phyloP scores from a whole-genome alignment of 2,329 filamentous ascomycete species.

The Drechslerella dactyloides region DNA sequence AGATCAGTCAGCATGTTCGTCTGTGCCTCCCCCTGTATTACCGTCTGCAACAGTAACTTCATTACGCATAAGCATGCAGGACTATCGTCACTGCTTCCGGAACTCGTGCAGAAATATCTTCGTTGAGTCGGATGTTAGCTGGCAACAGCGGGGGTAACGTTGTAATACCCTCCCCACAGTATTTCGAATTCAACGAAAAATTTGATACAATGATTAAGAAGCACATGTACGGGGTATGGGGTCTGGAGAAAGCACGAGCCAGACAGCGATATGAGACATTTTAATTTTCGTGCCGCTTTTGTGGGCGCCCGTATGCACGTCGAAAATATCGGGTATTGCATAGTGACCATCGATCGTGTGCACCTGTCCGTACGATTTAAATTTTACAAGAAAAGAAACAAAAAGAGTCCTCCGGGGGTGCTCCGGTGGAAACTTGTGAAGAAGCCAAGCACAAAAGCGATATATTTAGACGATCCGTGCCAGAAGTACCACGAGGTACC shows the following conservation, averaged over 20 bases:
- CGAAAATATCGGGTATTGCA: not conserved
- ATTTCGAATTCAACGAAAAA: not conserved
- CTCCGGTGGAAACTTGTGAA: too few species aligned
- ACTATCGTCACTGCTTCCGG: too few species aligned
- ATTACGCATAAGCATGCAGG: too few species aligned
- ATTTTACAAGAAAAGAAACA: too few species aligned
- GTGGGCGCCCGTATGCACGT: conserved; percentile 13
- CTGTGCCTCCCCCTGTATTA: too few species aligned
- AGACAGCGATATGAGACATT: conserved; percentile 40
- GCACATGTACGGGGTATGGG: too few species aligned
- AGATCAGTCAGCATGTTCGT: too few species aligned
- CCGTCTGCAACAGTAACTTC: too few species aligned
- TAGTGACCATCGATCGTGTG: conserved; percentile 6
- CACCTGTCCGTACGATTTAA: not conserved
- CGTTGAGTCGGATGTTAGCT: not conserved
- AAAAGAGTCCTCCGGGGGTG: too few species aligned
- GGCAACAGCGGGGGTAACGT: not conserved
- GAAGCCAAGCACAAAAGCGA: not conserved
- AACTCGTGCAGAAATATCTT: too few species aligned
- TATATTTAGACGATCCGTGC: not conserved
- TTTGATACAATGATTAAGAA: too few species aligned
- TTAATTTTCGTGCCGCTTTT: conserved; percentile 21
- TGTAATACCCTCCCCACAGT: not conserved
- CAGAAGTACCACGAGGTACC: conserved; percentile 39
- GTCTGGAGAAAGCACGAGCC: too few species aligned